These are phyloP conservation scores for Cunninghamia lanceolata DNA, from an alignment of 75 land plant species.

Conservation along the genomic window DNA sequence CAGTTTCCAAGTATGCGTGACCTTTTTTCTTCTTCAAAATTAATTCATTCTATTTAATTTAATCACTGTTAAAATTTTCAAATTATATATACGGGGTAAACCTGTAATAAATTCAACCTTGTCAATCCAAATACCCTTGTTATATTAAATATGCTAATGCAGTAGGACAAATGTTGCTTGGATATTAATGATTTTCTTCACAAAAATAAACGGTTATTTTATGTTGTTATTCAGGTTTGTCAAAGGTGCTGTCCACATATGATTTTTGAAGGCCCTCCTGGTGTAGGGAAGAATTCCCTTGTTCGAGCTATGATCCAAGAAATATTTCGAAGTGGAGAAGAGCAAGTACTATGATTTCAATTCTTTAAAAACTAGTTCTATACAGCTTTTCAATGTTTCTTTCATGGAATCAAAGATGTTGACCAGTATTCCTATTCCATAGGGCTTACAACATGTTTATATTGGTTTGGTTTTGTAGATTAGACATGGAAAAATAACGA, in stretches of 20 bases:
- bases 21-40: too few species aligned
- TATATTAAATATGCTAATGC: neutral
- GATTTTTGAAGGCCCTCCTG: slow-evolving; percentile 48
- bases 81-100: too few species aligned
- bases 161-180: neutral
- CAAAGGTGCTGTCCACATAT: slow-evolving; percentile 16
- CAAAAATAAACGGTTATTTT: neutral
- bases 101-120: neutral
- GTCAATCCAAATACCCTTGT: neutral
- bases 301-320: slow-evolving; percentile 31
- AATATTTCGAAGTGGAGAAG: slow-evolving; percentile 21
- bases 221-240: slow-evolving; percentile 9
- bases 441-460: neutral
- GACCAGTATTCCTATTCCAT: neutral
- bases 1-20: too few species aligned
- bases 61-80: too few species aligned
- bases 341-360: neutral
- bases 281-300: slow-evolving; percentile 51
- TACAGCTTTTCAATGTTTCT: neutral
- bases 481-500: too few species aligned
- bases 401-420: neutral
- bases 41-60: too few species aligned
- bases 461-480: too few species aligned
- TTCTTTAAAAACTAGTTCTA: neutral
- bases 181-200: too few species aligned